Base-by-base conservation (phyloP, 345 rosid species). In the Aquilaria sinensis region DNA sequence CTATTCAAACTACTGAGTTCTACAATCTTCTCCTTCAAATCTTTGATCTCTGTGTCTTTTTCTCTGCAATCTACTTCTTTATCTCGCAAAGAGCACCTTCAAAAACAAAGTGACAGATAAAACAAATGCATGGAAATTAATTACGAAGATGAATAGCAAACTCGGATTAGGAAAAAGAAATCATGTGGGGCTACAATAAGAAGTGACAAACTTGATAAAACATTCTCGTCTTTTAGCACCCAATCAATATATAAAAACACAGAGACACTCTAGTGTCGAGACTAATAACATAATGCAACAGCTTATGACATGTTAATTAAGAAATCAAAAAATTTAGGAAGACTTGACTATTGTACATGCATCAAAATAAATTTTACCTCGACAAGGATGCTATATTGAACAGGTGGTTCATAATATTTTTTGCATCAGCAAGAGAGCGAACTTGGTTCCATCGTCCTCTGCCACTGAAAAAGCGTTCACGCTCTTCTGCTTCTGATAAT, bases 381-480 rank as follows among this genome's bases (percentile, higher is more conserved):
- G 97, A 86, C 58, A 88, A 77, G 41, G 96, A 88, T 70, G 97
- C 96, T 66, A 94, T 56, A 67, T 85, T 87, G 74, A 94, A 94
- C 29, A 94, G 81, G 68, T 82, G 69, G 60, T 86, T 88, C 99
- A 94, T 86, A 61, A 85, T 72, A 69, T 79, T 88, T 72, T 90
- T 94, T 4, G 93, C 96, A 33, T 94, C 99, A 54, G 82, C 83
- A 51, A 94, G 85, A 62, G 97, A 83, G 9, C 96, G 87, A 62
- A 94, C 81, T 74, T 94, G 97, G 72, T 90, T 90, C 99, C 99
- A 94, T 51, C 97, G 91, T 34, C 99, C 99, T 67, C 83, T 86
- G 53, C 97, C 99, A 75, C 87, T 80, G 67, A 90, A 88, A 34
- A 81, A 69, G 37, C 94, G 85, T 69, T 86, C 97, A n/a, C 93